phyloP scores from a whole-genome alignment of 441 rosid genomes.

The Arabidopsis lyrata region DNA sequence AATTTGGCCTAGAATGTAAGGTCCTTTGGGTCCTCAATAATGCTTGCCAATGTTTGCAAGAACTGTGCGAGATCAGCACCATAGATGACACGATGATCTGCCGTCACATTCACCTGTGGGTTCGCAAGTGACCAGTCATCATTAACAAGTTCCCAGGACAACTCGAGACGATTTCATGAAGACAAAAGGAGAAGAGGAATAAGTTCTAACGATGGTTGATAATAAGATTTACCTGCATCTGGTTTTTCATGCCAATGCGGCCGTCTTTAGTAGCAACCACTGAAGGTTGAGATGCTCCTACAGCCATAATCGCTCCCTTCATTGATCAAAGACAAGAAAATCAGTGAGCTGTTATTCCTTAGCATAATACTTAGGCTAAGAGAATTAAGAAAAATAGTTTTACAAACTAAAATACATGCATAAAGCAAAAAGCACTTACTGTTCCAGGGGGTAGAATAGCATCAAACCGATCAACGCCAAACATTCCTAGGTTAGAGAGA shows the following conservation, averaged over 20 bases:
- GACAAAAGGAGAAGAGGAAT: slow-evolving; percentile 11
- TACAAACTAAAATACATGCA: not conserved
- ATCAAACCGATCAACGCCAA: slow-evolving; percentile 93
- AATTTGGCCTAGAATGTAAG: slow-evolving; percentile 65
- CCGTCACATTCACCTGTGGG: slow-evolving; percentile 85
- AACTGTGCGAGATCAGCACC: slow-evolving; percentile 95
- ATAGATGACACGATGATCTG: slow-evolving; percentile 93
- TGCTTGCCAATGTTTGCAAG: slow-evolving; percentile 86
- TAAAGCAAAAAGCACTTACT: slow-evolving; percentile 51
- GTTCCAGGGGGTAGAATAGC: slow-evolving; percentile 99
- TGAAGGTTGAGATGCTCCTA: slow-evolving; percentile 90
- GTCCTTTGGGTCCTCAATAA: slow-evolving; percentile 86
- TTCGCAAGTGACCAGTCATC: slow-evolving; percentile 36
- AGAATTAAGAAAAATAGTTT: not conserved
- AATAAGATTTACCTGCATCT: slow-evolving; percentile 80
- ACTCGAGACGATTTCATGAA: slow-evolving; percentile 2
- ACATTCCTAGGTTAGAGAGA: slow-evolving; percentile 96
- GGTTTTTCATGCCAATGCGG: slow-evolving; percentile 88
- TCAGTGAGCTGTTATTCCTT: slow-evolving; percentile 20
- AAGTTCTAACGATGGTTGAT: slow-evolving; percentile 13
- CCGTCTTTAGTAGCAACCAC: slow-evolving; percentile 88
- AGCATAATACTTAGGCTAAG: not conserved
- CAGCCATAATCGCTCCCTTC: slow-evolving; percentile 99
- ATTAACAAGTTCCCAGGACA: slow-evolving; percentile 25
- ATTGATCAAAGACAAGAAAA: slow-evolving; percentile 30